Evolutionary conservation across 345 rosid species (phyloP).

Genomic region (Pistacia atlantica): DNA sequence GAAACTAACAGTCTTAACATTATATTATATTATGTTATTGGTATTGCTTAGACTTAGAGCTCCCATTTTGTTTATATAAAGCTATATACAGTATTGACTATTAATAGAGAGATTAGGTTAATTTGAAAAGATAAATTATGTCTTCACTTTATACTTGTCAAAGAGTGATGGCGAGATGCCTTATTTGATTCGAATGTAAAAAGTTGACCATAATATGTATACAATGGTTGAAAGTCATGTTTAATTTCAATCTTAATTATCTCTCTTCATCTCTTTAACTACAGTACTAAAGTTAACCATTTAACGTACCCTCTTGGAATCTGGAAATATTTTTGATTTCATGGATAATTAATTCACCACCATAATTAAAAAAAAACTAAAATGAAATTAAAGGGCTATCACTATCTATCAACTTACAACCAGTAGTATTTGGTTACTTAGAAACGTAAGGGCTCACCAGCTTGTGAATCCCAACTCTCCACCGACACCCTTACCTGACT

Average conservation of each 20-base stretch:
- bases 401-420: background rate
- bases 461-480: conserved; percentile 27
- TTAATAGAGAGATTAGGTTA: too few species aligned
- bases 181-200: too few species aligned
- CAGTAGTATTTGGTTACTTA: background rate
- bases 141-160: background rate
- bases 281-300: background rate
- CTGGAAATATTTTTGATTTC: background rate
- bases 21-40: too few species aligned
- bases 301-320: too few species aligned
- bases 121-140: too few species aligned
- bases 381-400: conserved; percentile 4
- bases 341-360: background rate
- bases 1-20: too few species aligned
- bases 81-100: background rate
- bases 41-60: too few species aligned
- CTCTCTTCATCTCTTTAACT: too few species aligned
- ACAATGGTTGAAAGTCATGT: too few species aligned
- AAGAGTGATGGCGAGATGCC: background rate
- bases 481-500: conserved; percentile 19
- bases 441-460: conserved; percentile 7
- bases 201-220: too few species aligned
- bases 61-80: too few species aligned
- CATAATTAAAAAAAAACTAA: background rate
- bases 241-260: too few species aligned